Evolutionary conservation across 352 stramenopile species (phyloP), one percentile per base, ranked within the genome.

Genomic region (Phytopythium helicoides): DNA sequence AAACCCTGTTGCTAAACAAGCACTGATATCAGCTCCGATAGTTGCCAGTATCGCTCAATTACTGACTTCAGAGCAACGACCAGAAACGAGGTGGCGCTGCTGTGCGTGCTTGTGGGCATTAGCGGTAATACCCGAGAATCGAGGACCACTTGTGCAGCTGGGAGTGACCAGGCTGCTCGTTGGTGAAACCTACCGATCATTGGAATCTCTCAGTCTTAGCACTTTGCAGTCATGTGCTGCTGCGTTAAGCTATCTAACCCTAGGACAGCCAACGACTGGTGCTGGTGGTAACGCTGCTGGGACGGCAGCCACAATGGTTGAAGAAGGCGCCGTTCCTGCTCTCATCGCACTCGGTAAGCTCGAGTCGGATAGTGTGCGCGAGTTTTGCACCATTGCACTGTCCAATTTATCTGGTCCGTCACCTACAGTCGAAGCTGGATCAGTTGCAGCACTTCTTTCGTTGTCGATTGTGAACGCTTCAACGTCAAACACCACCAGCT

Each of bases 371-470:
- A 68, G 73, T 0, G 76, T 89, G 11, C 78, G 76, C 2, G 79
- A 91, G 33, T 63, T 79, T 42, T 93, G 82, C 28, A 89, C 82
- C 16, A 55, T 86, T 8, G 80, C 82, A 14, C 55, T 93, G 8
- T 86, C 80, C 0, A 91, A 93, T 58, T 47, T 93, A 2, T 89
- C 80, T 6, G 60, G 66, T 8, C 69, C 87, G 38, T 89, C 80
- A 0, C 81, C 82, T 0, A 88, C 67, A 39, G 73, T 93, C 15
- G 74, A 87, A n/a, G 76, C 73, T 8, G 82, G 80, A 3, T 70
- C 82, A 1, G 76, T 92, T 2, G 80, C 77, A 0, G 77, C 68
- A 3, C 51, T 91, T 19, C 57, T 91, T 33, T 74, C 66, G 15
- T 40, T 89, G 4, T 86, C 77, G 0, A 46, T 89, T 4, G 60